These are phyloP conservation scores for Podosphaera xanthii DNA, from an alignment of 2,329 filamentous ascomycete species.

Conservation along the genomic window DNA sequence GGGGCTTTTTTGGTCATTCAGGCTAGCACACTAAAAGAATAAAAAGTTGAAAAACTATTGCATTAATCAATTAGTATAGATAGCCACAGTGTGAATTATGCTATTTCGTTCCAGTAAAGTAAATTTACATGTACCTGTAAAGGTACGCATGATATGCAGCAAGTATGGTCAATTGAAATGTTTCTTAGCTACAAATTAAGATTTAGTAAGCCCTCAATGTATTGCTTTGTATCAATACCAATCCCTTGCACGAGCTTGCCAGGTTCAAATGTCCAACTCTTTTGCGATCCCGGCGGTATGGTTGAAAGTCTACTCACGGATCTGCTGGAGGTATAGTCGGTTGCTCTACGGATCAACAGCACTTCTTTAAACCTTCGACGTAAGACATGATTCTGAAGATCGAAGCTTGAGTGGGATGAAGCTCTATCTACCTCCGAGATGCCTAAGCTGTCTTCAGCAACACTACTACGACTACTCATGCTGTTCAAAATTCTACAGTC, in stretches of 20 bases:
- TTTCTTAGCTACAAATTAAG: constrained; percentile 17
- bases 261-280: constrained; percentile 30
- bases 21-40: too few relatives aligned
- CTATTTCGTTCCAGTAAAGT: too few relatives aligned
- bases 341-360: constrained; percentile 34
- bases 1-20: too few relatives aligned
- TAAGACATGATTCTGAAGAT: not conserved
- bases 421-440: not conserved
- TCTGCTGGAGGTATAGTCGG: constrained; percentile 22
- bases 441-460: constrained; percentile 4
- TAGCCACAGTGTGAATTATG: too few relatives aligned
- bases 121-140: too few relatives aligned
- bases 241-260: constrained; percentile 46
- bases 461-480: not conserved
- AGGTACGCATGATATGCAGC: too few relatives aligned
- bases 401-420: not conserved
- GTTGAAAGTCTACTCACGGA: constrained; percentile 6
- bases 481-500: not conserved
- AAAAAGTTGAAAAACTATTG: too few relatives aligned
- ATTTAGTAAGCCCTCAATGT: constrained; percentile 50
- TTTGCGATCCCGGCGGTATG: constrained; percentile 16
- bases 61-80: too few relatives aligned
- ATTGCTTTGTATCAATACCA: constrained; percentile 52
- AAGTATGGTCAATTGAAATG: too few relatives aligned
- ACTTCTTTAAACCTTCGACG: constrained; percentile 28